Conservation (phyloP, 768 basidiomycete species). For the Boletus tomentosulus region DNA sequence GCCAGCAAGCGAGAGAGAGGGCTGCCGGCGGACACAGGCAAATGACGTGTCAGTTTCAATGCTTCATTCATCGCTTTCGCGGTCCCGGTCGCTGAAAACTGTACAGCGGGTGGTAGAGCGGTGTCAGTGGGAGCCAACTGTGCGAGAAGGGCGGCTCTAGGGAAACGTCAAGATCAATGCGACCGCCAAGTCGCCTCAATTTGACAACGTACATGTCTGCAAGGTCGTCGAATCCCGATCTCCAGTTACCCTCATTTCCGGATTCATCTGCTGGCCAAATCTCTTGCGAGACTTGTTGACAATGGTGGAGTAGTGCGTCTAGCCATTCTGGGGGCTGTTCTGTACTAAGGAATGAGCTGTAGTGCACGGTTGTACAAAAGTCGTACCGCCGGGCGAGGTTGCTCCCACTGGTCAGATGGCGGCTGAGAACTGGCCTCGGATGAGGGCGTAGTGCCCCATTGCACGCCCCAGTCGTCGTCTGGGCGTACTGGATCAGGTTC, state of each 20-base stretch:
- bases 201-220: conserved; percentile 52
- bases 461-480: conserved; percentile 36
- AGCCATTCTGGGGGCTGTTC: conserved; percentile 67
- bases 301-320: conserved; percentile 49
- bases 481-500: background rate
- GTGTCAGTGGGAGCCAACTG: conserved; percentile 50
- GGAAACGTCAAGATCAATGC: conserved; percentile 2
- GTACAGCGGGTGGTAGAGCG: conserved; percentile 43
- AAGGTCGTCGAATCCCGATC: conserved; percentile 44
- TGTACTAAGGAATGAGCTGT: conserved; percentile 17
- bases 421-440: conserved; percentile 10
- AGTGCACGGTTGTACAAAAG: conserved; percentile 10
- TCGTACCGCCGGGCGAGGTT: conserved; percentile 61
- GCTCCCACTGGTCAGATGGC: conserved; percentile 63
- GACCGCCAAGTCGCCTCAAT: background rate
- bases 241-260: conserved; percentile 33
- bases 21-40: conserved; percentile 49
- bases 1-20: conserved; percentile 68
- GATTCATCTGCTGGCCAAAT: conserved; percentile 44
- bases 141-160: conserved; percentile 39
- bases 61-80: conserved; percentile 58
- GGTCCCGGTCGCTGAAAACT: conserved; percentile 53
- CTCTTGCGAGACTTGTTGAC: conserved; percentile 47
- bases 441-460: conserved; percentile 34
- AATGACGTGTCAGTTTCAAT: conserved; percentile 60